Percentiles rank a stretch among this genome's conserved stretches.
Evolutionary conservation across 768 basidiomycete species (phyloP).

Genomic region (Kwoniella sp.): DNA sequence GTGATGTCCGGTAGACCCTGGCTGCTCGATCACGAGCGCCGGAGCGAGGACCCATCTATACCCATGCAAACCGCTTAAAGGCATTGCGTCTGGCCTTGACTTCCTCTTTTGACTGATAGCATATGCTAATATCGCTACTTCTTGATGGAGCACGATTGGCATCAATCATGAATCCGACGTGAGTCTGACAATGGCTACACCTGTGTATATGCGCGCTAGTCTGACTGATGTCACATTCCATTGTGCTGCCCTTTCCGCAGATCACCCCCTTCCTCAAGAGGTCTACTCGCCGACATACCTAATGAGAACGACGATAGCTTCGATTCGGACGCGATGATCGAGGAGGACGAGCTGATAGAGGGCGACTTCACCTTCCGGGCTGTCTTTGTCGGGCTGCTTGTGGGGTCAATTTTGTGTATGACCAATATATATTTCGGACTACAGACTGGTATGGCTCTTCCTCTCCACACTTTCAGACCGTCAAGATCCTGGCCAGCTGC

Average conservation of each 20-base stretch:
- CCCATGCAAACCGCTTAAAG: too few species aligned
- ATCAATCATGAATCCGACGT: slow-evolving; percentile 17
- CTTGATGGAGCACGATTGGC: neutral
- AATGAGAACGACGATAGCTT: slow-evolving; percentile 27
- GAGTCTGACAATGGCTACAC: neutral
- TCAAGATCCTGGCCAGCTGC: slow-evolving; percentile 88
- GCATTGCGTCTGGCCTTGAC: too few species aligned
- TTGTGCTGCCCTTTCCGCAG: neutral
- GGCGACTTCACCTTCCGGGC: slow-evolving; percentile 60
- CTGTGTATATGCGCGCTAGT: neutral
- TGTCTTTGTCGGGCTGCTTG: slow-evolving; percentile 70
- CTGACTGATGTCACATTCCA: neutral
- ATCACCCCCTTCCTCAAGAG: slow-evolving; percentile 19
- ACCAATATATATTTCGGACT: slow-evolving; percentile 69
- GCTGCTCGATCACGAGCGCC: neutral
- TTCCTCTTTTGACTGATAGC: too few species aligned
- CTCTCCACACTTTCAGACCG: neutral
- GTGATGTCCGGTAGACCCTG: slow-evolving; percentile 7
- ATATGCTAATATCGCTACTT: too few species aligned
- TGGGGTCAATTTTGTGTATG: slow-evolving; percentile 66
- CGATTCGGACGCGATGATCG: slow-evolving; percentile 14
- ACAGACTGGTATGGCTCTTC: slow-evolving; percentile 38
- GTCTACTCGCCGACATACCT: slow-evolving; percentile 3
- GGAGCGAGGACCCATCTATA: too few species aligned
- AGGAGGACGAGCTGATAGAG: slow-evolving; percentile 32